Evolutionary conservation across 2,329 filamentous ascomycete species (phyloP), one percentile per base, ranked within the genome.

Genomic region (Colletotrichum incanum): DNA sequence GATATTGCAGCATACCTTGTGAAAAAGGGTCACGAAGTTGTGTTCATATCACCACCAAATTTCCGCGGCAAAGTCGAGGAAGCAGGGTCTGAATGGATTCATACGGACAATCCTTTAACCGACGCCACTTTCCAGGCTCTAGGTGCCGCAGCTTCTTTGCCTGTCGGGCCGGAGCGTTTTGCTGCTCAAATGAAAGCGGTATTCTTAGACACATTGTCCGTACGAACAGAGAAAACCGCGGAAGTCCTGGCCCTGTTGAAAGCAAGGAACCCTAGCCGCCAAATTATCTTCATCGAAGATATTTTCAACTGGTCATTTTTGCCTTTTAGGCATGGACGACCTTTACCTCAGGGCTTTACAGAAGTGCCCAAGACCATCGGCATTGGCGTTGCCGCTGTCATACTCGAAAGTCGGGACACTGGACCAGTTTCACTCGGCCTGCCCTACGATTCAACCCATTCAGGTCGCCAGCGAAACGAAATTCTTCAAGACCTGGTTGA

Each of bases 1-100:
- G 68, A 73, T n/a, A 76, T 84, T 14, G 80, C 81, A 3, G 73
- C 74, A 1, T 74, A 76, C 18, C 73, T 84, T 7, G 76, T 81
- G 3, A 70, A 76, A n/a, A 74, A 78, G 6, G 82, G 82, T 3
- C 84, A 84, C 71, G 78, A 82, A 5, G 78, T 84, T 2, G 81
- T 79, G 0, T 82, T 84, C 70, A 77, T 84, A 4, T 77, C 78
- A 1, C 77, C 79, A 3, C 72, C 72, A 0, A 65, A 74, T 1
- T 83, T 81, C 72, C 72, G 78, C 26, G 72, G 77, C 4, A 74
- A 75, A 12, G 76, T 84, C 28, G 74, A 78, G 63, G 76, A 76
- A 16, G 76, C 80, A 14, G 83, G 83, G 18, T 81, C 82, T 23
- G 78, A 76, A 5, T 84, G 80, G 66, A 16, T 72, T n/a, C 73